Base-by-base conservation (phyloP, 441 rosid species). In the Syzygium syzygioides region DNA sequence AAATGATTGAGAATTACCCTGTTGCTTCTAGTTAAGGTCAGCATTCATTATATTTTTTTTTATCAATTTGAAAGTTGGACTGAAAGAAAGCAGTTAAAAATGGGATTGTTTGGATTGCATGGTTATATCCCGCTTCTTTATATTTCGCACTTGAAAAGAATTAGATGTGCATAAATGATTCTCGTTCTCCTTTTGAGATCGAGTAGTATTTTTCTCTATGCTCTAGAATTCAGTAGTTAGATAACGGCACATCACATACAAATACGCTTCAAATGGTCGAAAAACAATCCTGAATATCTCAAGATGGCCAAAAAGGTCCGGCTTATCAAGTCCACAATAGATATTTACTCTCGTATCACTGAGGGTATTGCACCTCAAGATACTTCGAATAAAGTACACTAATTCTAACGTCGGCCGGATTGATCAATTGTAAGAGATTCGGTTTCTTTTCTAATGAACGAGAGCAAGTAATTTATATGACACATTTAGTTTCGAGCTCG, bases 381-480 rank as follows among this genome's bases (percentile, higher is more conserved):
- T 12, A 26, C 30, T 59, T 14, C 28, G 5, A 59, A 26, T 59
- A 59, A 5, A 59, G 2, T 59, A 12, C 17, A 12, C 66, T 59
- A 12, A 0, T 59, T 26, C 28, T 5, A 59, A 59, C 30, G 1
- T 26, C 5, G 28, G 0, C 17, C 11, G 13, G 17, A 28, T 1
- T 60, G 32, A 17, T 3, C 9, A n/a, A 28, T 2, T 28, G 28
- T 9, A 13, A 12, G 66, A 60, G 14, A 60, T 60, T 60, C 26
- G 4, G 15, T 59, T 59, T 26, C 32, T 13, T 28, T 60, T 60
- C 7, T 3, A 60, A 4, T 0, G 17, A 59, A 14, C 4, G 7
- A 26, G 28, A 13, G 64, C 4, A 3, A 59, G 1, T 59, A 14
- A 59, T 26, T 59, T 0, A 14, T 12, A 7, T 12, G 12, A 13